These are phyloP conservation scores for Annona cherimola DNA, from an alignment of 164 flowering plant species.

Conservation along the genomic window DNA sequence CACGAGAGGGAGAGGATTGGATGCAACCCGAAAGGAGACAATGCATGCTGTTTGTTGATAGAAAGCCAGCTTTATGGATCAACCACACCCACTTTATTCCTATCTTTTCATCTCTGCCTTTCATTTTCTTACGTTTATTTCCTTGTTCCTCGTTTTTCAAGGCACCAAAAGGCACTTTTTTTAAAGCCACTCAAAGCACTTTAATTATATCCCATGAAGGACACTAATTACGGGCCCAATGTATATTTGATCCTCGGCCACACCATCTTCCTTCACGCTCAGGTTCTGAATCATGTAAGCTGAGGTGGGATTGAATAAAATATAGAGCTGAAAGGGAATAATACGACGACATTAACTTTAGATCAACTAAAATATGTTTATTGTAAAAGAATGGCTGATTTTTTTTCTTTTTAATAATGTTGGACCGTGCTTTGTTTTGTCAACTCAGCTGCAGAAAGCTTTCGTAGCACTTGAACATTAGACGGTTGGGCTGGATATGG, in stretches of 20 bases:
- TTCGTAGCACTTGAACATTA: too few relatives aligned
- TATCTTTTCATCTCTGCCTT: not conserved
- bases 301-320: too few relatives aligned
- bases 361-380: too few relatives aligned
- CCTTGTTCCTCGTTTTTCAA: not conserved
- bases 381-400: too few relatives aligned
- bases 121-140: not conserved
- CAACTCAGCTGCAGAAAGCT: too few relatives aligned
- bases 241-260: not conserved
- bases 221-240: not conserved
- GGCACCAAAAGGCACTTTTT: not conserved
- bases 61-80: conserved; percentile 5
- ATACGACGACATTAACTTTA: too few relatives aligned
- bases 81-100: not conserved
- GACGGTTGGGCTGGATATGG: too few relatives aligned
- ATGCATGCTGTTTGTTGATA: conserved; percentile 3
- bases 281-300: not conserved
- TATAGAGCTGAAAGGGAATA: too few relatives aligned
- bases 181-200: not conserved
- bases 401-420: too few relatives aligned
- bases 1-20: not conserved
- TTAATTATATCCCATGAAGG: not conserved
- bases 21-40: conserved; percentile 3
- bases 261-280: not conserved
- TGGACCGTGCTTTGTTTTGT: too few relatives aligned